Evolutionary conservation across 805 yeast species (phyloP).

Genomic region (Metschnikowia reukaufii): DNA sequence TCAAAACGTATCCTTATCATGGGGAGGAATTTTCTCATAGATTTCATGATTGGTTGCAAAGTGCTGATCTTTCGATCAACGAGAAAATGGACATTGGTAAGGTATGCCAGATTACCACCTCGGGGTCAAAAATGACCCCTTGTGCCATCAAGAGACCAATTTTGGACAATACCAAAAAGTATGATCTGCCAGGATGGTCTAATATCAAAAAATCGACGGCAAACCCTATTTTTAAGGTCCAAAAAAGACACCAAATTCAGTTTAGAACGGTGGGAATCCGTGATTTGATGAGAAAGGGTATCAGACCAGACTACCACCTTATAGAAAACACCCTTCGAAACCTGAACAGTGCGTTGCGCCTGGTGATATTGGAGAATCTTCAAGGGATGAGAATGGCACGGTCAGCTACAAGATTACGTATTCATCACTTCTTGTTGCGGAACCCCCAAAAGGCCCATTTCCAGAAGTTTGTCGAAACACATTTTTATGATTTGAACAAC

Average conservation of each 20-base stretch:
- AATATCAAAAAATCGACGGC: slow-evolving; percentile 19
- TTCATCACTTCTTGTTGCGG: slow-evolving; percentile 15
- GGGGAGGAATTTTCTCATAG: slow-evolving; percentile 24
- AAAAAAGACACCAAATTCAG: slow-evolving; percentile 26
- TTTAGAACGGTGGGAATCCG: slow-evolving; percentile 36
- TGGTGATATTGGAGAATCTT: slow-evolving; percentile 24
- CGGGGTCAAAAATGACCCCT: slow-evolving; percentile 31
- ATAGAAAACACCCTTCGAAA: slow-evolving; percentile 33
- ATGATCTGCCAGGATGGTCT: slow-evolving; percentile 26
- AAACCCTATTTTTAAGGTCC: slow-evolving; percentile 8
- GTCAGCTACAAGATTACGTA: slow-evolving; percentile 19
- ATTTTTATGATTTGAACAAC: slow-evolving; percentile 20
- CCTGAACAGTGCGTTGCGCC: slow-evolving; percentile 21
- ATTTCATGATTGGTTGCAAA: slow-evolving; percentile 23
- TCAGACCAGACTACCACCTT: slow-evolving; percentile 35
- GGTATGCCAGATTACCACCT: slow-evolving; percentile 20
- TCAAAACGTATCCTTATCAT: slow-evolving; percentile 34
- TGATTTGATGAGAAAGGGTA: slow-evolving; percentile 34
- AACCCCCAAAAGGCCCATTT: slow-evolving; percentile 21
- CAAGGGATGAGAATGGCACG: slow-evolving; percentile 26
- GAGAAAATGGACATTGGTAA: slow-evolving; percentile 16
- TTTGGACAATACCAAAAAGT: slow-evolving; percentile 24
- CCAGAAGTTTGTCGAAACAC: slow-evolving; percentile 16
- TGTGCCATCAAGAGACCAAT: slow-evolving; percentile 20
- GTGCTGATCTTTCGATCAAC: slow-evolving; percentile 4